These are phyloP conservation scores for Paracamarosporium sp. DNA, from an alignment of 2,329 filamentous ascomycete species.

Conservation along the genomic window DNA sequence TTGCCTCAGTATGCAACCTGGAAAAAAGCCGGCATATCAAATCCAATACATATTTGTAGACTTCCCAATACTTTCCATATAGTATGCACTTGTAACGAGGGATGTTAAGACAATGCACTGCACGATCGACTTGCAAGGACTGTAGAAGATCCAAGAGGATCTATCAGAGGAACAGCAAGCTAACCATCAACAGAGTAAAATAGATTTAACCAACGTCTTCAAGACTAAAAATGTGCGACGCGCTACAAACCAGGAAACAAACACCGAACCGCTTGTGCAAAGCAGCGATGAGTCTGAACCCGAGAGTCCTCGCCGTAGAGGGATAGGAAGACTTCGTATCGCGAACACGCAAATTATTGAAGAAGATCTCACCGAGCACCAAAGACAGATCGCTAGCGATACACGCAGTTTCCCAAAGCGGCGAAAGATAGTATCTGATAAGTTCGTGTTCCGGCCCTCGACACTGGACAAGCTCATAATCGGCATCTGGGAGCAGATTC, in stretches of 20 bases:
- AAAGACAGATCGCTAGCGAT: conserved; percentile 42
- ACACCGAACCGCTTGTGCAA: conserved; percentile 4
- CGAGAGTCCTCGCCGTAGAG: conserved; percentile 26
- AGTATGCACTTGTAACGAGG: background rate
- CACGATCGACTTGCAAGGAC: background rate
- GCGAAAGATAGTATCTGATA: conserved; percentile 41
- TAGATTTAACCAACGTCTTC: background rate
- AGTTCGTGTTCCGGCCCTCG: conserved; percentile 54
- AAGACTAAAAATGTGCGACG: too few relatives aligned
- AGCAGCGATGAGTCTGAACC: conserved; percentile 1
- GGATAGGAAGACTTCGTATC: conserved; percentile 35
- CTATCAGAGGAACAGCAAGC: background rate
- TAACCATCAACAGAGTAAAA: background rate
- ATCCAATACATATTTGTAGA: too few relatives aligned
- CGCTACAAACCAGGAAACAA: background rate
- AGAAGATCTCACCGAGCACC: conserved; percentile 39
- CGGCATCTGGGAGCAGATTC: conserved; percentile 59
- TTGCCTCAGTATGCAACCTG: too few relatives aligned
- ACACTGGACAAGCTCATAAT: conserved; percentile 57
- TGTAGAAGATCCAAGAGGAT: background rate
- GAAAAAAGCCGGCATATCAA: too few relatives aligned
- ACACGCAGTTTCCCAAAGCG: conserved; percentile 40
- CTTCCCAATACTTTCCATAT: too few relatives aligned
- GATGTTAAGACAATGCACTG: background rate
- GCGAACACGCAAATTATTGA: conserved; percentile 31